Evolutionary conservation across 1,284 basidiomycete species (phyloP).

Genomic region (Ustilago nuda): DNA sequence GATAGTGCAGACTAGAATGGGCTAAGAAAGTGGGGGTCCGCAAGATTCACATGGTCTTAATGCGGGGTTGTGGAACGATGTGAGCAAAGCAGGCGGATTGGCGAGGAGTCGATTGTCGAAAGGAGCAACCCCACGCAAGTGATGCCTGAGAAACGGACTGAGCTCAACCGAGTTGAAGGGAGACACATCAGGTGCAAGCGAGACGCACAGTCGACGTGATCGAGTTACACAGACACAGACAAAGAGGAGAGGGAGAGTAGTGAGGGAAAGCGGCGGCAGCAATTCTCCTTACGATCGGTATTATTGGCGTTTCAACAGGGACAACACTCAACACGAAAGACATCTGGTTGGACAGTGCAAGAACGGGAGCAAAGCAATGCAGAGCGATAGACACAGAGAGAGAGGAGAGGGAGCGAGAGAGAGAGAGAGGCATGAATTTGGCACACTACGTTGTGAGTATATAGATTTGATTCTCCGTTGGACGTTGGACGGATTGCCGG

Average conservation of each 20-base stretch:
- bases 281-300: not conserved
- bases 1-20: not conserved
- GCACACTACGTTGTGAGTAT: not conserved
- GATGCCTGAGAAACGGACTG: not conserved
- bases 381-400: no score
- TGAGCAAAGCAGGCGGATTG: not conserved
- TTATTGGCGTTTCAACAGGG: not conserved
- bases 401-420: not conserved
- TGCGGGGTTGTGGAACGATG: constrained; percentile 7
- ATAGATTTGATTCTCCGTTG: constrained; percentile 1
- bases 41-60: constrained; percentile 17
- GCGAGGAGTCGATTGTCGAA: not conserved
- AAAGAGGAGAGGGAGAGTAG: not conserved
- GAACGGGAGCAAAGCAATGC: not conserved
- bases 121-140: not conserved
- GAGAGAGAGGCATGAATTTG: not conserved
- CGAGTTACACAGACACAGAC: not conserved
- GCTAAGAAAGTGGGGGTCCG: constrained; percentile 23
- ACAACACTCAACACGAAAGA: not conserved
- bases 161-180: not conserved
- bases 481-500: constrained; percentile 9
- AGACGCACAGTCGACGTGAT: not conserved
- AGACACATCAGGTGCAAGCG: not conserved
- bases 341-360: not conserved
- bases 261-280: not conserved